phyloP scores from a whole-genome alignment of 768 basidiomycete species.

The Amanita rubescens region DNA sequence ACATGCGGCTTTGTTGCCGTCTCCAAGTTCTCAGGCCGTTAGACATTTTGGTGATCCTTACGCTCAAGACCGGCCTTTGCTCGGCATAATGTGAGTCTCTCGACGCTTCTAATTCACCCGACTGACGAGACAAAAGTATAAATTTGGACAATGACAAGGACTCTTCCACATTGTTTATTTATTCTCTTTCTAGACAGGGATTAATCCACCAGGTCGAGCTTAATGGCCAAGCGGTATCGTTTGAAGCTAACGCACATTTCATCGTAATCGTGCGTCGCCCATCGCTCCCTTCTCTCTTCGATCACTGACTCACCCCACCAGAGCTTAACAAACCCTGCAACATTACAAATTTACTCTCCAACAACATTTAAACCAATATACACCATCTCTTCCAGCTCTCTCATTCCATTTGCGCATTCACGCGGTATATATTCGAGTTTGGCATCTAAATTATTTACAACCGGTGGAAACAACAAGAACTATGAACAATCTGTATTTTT shows the following conservation, averaged over 20 bases:
- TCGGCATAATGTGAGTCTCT: slow-evolving; percentile 30
- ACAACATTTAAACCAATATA: slow-evolving; percentile 43
- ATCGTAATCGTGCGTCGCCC: slow-evolving; percentile 46
- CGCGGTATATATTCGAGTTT: slow-evolving; percentile 15
- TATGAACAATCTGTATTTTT: slow-evolving; percentile 8
- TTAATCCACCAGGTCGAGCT: slow-evolving; percentile 41
- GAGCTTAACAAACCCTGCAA: slow-evolving; percentile 51
- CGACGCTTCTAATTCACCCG: slow-evolving; percentile 27
- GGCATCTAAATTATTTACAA: slow-evolving; percentile 11
- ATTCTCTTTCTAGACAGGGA: slow-evolving; percentile 32
- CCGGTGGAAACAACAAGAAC: background rate
- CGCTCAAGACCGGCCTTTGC: slow-evolving; percentile 19
- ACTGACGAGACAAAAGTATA: slow-evolving; percentile 15
- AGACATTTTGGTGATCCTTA: slow-evolving; percentile 19
- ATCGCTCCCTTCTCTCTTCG: background rate
- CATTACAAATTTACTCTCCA: slow-evolving; percentile 51
- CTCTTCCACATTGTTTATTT: slow-evolving; percentile 21
- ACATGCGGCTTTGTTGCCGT: slow-evolving; percentile 36
- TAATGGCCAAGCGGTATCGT: slow-evolving; percentile 32
- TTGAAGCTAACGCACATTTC: slow-evolving; percentile 40
- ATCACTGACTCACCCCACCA: too few species aligned
- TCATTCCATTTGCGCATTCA: slow-evolving; percentile 38
- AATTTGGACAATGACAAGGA: slow-evolving; percentile 8
- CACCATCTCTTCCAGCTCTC: slow-evolving; percentile 38
- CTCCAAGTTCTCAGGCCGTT: slow-evolving; percentile 9